phyloP scores from a whole-genome alignment of 1,139 yeast genomes.

The Geotrichum candidum region DNA sequence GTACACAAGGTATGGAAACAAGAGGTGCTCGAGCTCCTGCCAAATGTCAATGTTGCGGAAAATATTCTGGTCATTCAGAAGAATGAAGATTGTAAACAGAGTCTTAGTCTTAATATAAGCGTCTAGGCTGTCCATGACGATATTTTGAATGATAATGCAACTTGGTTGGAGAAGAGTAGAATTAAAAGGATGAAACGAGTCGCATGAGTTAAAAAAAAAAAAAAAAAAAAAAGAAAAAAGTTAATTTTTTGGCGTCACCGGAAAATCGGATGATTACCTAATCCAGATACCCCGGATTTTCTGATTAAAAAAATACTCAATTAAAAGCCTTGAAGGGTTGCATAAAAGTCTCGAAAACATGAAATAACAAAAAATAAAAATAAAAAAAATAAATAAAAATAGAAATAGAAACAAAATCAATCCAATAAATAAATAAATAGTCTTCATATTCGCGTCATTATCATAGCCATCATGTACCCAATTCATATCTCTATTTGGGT shows the following conservation, averaged over 20 bases:
- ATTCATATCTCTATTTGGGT: conserved; percentile 24
- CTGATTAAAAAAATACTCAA: background rate
- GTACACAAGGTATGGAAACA: conserved; percentile 16
- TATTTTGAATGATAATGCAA: background rate
- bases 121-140: background rate
- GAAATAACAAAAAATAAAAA: background rate
- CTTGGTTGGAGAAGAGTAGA: background rate
- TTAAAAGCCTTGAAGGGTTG: background rate
- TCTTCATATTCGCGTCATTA: background rate
- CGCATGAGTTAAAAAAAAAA: background rate
- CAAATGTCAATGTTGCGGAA: background rate
- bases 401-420: background rate
- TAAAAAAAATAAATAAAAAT: background rate
- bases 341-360: background rate
- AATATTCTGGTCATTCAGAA: background rate
- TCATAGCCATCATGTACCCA: background rate
- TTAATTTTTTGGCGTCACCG: background rate
- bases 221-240: conserved; percentile 7
- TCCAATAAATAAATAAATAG: background rate
- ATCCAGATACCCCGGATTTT: background rate
- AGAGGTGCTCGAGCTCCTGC: conserved; percentile 9
- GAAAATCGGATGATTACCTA: conserved; percentile 4
- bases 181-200: background rate
- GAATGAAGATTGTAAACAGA: background rate
- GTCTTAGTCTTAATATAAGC: background rate